phyloP scores from a whole-genome alignment of 2,329 filamentous ascomycete species.

The Colletotrichum orbiculare region DNA sequence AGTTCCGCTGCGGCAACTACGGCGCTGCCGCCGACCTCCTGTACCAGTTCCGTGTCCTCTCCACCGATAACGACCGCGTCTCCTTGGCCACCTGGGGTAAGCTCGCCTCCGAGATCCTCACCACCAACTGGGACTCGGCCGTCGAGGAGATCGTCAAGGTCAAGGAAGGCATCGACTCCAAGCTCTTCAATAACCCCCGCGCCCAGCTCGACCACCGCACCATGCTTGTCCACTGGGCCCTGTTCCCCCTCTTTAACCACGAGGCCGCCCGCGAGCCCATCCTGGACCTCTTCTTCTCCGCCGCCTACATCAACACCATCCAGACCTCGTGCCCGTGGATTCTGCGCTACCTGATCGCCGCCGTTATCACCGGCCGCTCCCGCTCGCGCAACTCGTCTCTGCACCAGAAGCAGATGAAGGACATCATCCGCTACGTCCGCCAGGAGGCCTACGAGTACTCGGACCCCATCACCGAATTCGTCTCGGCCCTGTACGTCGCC shows the following conservation, averaged over 20 bases:
- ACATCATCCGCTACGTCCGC: conserved; percentile 92
- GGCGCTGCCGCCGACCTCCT: conserved; percentile 89
- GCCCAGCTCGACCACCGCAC: conserved; percentile 96
- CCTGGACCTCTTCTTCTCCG: conserved; percentile 96
- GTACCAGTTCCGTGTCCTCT: conserved; percentile 97
- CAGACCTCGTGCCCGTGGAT: conserved; percentile 98
- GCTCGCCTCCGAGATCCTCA: conserved; percentile 94
- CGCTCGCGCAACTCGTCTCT: conserved; percentile 82
- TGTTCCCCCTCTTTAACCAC: conserved; percentile 99
- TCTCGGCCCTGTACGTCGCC: conserved; percentile 94
- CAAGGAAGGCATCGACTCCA: conserved; percentile 91
- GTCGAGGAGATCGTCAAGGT: conserved; percentile 93
- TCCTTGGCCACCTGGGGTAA: conserved; percentile 97
- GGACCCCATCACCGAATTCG: conserved; percentile 95
- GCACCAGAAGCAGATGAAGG: conserved; percentile 99
- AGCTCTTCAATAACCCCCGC: conserved; percentile 95
- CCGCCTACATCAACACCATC: conserved; percentile 99
- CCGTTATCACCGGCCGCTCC: conserved; percentile 92
- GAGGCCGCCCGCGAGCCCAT: conserved; percentile 90
- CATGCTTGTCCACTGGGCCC: conserved; percentile 97
- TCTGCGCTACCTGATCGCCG: conserved; percentile 90
- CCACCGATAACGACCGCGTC: conserved; percentile 98
- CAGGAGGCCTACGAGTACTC: conserved; percentile 98
- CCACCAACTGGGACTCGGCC: conserved; percentile 92
- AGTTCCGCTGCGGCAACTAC: conserved; percentile 98